These are phyloP conservation scores for Mucor mucedo DNA, from an alignment of 371 early-diverging fungal species.

Conservation along the genomic window DNA sequence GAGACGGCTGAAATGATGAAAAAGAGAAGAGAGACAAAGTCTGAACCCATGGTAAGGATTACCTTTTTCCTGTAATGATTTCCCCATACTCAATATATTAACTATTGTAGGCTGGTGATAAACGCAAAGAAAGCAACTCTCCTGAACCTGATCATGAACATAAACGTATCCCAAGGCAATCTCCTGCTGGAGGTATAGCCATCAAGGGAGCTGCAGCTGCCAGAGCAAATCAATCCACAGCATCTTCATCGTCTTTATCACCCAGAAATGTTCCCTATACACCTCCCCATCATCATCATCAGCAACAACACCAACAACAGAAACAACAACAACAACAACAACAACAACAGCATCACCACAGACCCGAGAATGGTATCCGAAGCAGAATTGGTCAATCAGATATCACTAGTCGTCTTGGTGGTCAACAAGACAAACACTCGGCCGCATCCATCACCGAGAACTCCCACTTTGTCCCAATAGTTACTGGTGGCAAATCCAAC, in stretches of 20 bases:
- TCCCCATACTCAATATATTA: background rate
- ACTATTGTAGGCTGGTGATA: slow-evolving; percentile 13
- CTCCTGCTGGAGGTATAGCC: slow-evolving; percentile 17
- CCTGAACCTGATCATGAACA: background rate
- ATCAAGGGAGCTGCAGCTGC: slow-evolving; percentile 15
- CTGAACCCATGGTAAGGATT: slow-evolving; percentile 2
- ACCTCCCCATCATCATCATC: slow-evolving; percentile 1
- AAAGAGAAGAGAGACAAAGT: slow-evolving; percentile 8
- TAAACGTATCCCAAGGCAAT: slow-evolving; percentile 4
- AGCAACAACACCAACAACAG: too few relatives aligned
- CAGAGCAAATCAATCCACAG: background rate
- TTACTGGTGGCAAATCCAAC: slow-evolving; percentile 15
- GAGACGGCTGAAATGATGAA: slow-evolving; percentile 22
- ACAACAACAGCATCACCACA: background rate
- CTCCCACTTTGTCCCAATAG: slow-evolving; percentile 4
- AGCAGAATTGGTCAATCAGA: background rate
- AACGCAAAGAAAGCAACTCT: slow-evolving; percentile 7
- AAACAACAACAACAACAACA: too few relatives aligned
- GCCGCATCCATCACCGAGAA: background rate
- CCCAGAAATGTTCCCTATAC: slow-evolving; percentile 9
- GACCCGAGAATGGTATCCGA: background rate
- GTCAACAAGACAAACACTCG: background rate
- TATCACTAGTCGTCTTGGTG: slow-evolving; percentile 11
- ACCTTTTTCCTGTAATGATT: background rate
- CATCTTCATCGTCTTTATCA: background rate